These are phyloP conservation scores for Dryas integrifolia DNA, from an alignment of 331 rosid genomes.

Conservation along the genomic window DNA sequence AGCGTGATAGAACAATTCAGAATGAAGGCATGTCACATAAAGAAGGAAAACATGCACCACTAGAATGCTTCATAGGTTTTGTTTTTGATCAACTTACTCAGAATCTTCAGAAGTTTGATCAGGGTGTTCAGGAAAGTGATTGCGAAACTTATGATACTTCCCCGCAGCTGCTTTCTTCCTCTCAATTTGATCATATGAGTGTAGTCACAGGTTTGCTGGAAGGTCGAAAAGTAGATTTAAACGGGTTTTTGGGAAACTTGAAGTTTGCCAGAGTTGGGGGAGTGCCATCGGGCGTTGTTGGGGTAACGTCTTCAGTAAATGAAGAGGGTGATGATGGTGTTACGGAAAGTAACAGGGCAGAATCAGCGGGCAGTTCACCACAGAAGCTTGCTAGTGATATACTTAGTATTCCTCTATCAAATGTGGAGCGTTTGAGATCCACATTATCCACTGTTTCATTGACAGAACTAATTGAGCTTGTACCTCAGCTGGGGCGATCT, in stretches of 20 bases:
- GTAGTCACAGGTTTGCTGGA: slow-evolving; percentile 57
- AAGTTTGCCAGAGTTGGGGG: slow-evolving; percentile 92
- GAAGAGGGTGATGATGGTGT: slow-evolving; percentile 54
- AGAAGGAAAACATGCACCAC: slow-evolving; percentile 53
- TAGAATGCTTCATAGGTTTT: slow-evolving; percentile 73
- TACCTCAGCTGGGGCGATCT: slow-evolving; percentile 74
- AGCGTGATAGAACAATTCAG: slow-evolving; percentile 20
- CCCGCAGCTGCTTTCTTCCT: slow-evolving; percentile 21
- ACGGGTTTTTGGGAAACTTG: slow-evolving; percentile 79
- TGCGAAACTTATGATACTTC: slow-evolving; percentile 31
- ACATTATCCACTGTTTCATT: slow-evolving; percentile 83
- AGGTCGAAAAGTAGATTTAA: slow-evolving; percentile 63
- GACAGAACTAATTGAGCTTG: slow-evolving; percentile 82
- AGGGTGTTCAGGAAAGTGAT: slow-evolving; percentile 39
- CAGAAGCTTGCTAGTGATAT: slow-evolving; percentile 82
- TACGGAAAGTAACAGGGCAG: slow-evolving; percentile 51
- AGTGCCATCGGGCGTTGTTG: slow-evolving; percentile 65
- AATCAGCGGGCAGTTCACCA: slow-evolving; percentile 56
- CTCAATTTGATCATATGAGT: slow-evolving; percentile 55
- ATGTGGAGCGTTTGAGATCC: slow-evolving; percentile 93
- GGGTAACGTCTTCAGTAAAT: slow-evolving; percentile 56
- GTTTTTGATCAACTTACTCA: slow-evolving; percentile 63
- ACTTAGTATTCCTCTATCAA: slow-evolving; percentile 82
- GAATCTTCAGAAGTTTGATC: slow-evolving; percentile 60
- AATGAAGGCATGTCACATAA: slow-evolving; percentile 38